phyloP scores from a whole-genome alignment of 345 rosid species.

The Microthlaspi erraticum region DNA sequence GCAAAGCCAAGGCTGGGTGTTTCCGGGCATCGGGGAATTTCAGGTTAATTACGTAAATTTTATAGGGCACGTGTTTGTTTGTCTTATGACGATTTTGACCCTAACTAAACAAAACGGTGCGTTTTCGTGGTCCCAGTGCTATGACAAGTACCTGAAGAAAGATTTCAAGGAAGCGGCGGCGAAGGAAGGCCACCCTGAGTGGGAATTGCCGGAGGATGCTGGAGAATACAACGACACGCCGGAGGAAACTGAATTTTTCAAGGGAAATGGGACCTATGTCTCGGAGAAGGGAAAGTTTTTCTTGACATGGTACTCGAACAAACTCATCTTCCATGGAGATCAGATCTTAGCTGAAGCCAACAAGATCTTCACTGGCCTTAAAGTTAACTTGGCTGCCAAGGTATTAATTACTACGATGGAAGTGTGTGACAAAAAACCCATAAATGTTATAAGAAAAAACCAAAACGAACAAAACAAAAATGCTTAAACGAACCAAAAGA shows the following conservation, averaged over 20 bases:
- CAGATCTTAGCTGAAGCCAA: constrained; percentile 82
- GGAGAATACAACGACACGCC: constrained; percentile 70
- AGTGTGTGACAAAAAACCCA: too few species aligned
- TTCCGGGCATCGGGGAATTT: constrained; percentile 88
- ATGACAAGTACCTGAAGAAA: constrained; percentile 64
- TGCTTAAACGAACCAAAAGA: background rate
- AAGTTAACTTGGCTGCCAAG: constrained; percentile 82
- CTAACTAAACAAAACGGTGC: background rate
- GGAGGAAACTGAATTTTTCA: constrained; percentile 65
- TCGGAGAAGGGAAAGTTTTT: constrained; percentile 71
- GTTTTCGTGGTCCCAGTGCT: constrained; percentile 57
- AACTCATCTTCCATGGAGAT: constrained; percentile 74
- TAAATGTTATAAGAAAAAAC: too few species aligned
- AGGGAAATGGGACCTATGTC: constrained; percentile 61
- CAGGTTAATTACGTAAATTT: constrained; percentile 49
- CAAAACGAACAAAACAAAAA: background rate
- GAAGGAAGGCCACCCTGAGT: constrained; percentile 73
- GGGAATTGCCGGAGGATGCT: constrained; percentile 80
- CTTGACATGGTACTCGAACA: constrained; percentile 80
- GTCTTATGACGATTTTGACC: background rate
- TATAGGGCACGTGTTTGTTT: background rate
- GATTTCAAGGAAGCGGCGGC: constrained; percentile 70
- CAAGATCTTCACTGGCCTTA: constrained; percentile 65
- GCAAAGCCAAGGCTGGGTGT: constrained; percentile 73
- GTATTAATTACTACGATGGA: too few species aligned